Base-by-base conservation (phyloP, 495 filamentous ascomycete species). In the Aspergillus mulundensis region DNA sequence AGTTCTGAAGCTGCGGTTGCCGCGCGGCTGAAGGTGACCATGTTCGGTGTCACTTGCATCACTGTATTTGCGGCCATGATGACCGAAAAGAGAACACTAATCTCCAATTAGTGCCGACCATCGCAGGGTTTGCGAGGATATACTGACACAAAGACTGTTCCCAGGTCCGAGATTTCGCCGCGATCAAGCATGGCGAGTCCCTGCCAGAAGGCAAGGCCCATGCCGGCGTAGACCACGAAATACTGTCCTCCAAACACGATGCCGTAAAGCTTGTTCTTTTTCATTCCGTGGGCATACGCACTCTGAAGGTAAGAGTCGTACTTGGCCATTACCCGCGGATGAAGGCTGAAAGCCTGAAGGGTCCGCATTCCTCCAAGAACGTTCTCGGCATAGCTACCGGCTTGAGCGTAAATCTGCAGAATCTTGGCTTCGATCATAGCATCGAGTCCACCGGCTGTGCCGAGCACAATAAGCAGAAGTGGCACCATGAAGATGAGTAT, bases 261-360 rank as follows among this genome's bases (percentile, higher is more conserved):
- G 3, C 71, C 78, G 11, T 70, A 57, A 63, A 70, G 66, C 18
- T 68, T 23, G 25, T 44, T 66, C 54, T 66, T 73, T 64, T 40
- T 61, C 53, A 32, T 66, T 24, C 16, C 74, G 60, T 39, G 36
- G 44, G 6, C 28, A 14, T 71, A 56, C 3, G 70, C 70, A 5
- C 42, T 30, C 2, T 41, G 24, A 28, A 77, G 63, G 24, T 60
- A 65, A 7, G 41, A 56, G 14, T 66, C 45, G 46, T 77, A 75
- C 10, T 66, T 64, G 5, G 54, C 38, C 8, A 66, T 64, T 21
- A 82, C 58, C 14, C 46, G 43, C 6, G 67, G 59, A 6, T 68
- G 64, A 2, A 74, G 77, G 53, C 66, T 68, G 59, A 81, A 81
- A 5, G 81, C 77, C 42, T 81, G 78, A 0, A 84, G 73, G 3